Percentiles rank a stretch among this genome's conserved stretches.
These are phyloP conservation scores for Trichomonas vaginalis DNA, from an alignment of 208 protist species.

Conservation along the genomic window DNA sequence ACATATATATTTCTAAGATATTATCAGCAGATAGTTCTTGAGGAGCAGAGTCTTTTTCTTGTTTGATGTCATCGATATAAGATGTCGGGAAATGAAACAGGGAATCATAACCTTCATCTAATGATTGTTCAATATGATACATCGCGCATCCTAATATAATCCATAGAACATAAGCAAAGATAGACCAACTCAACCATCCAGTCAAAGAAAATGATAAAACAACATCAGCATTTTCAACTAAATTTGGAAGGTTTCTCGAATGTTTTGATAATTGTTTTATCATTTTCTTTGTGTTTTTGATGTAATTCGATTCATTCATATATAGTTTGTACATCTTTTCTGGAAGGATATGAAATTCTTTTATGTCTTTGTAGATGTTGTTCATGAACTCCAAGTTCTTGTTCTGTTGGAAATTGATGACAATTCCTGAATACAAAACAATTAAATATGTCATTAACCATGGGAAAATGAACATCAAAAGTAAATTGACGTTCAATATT, in stretches of 20 bases:
- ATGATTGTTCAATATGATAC: background rate
- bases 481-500: background rate
- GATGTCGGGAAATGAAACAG: background rate
- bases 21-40: too few relatives aligned
- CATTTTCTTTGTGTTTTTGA: background rate
- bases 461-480: background rate
- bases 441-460: background rate
- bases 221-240: background rate
- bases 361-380: background rate
- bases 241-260: background rate
- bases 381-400: background rate
- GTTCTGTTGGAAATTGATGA: background rate
- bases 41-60: background rate
- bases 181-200: background rate
- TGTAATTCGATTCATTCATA: background rate
- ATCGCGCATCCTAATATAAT: background rate
- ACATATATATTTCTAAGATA: too few relatives aligned
- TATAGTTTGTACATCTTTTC: background rate
- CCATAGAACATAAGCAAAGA: background rate
- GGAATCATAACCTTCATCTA: background rate
- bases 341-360: background rate
- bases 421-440: background rate
- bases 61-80: background rate
- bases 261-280: background rate
- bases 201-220: background rate